Base-by-base conservation (phyloP, 257 asterid genomes). In the Nicotiana benthamiana region DNA sequence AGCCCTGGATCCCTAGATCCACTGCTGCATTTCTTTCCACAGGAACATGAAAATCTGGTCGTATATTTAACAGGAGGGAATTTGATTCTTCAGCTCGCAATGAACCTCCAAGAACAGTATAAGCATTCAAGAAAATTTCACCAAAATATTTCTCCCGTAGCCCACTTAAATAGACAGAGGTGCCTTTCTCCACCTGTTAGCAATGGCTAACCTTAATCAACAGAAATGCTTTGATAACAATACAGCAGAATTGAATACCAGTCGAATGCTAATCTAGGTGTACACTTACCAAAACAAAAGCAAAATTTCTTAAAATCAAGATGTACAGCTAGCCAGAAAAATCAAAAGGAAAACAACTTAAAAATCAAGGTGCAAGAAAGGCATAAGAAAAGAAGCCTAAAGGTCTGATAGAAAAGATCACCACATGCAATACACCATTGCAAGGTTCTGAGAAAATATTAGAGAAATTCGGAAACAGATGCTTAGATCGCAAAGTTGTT, bases 141-240 rank as follows among this genome's bases (percentile, higher is more conserved):
- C 99, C 99, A 83, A 91, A 95, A 84, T 93, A 88, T 86, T 95
- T 93, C 92, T 95, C 99, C 8, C 98, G 90, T 46, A 93, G 82
- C 56, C 98, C 98, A 87, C 98, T 95, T 80, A 95, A 82, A 89
- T 95, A 95, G 75, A 93, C 93, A 80, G 88, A 82, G 77, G 86
- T 75, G 77, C 98, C 98, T 86, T 92, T 91, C 84, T 95, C 98
- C 62, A 95, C 98, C 98, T 95, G 93, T 82, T 84, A 68, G 85
- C 83, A 87, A 81, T 70, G 83, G 81, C 80, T 77, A 80, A 34
- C 36, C 30, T 32, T 62, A 59, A 70, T 83, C 57, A 83, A 81
- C 62, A 75, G 85, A 76, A 80, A 81, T 81, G 80, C 81, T 77
- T 80, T 70, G 62, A 85, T 40, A 36, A 79, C 78, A 68, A 54